Base-by-base conservation (phyloP, 1,284 basidiomycete genomes). In the Mycosarcoma mackinlayi region DNA sequence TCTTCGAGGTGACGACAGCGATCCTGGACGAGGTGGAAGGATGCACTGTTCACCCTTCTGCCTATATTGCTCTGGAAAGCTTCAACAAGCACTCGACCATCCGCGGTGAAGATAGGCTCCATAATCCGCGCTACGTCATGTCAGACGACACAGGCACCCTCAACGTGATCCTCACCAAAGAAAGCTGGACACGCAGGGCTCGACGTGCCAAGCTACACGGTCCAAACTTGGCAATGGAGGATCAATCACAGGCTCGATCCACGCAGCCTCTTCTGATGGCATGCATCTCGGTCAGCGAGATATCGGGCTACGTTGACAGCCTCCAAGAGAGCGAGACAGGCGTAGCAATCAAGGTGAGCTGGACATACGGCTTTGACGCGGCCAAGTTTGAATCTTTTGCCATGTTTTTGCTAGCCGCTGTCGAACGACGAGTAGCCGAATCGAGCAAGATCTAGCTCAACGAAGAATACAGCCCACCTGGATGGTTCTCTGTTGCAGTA, bases 311-410 rank as follows among this genome's bases (percentile, higher is more conserved):
- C n/a, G n/a, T n/a, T n/a, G n/a, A n/a, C n/a, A n/a, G n/a, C n/a
- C n/a, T n/a, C 14, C 6, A 19, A 16, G 35, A 23, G 18, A 14
- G n/a, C 7, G 27, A 37, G 28, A 61, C 49, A 14, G 65, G 65
- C 8, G 35, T 70, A 0, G 9, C 18, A 7, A 39, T 70, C 21
- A 42, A 46, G n/a, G 49, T 64, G 6, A 34, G 18, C 23, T 72
- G 69, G 64, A 60, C 44, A 2, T 67, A 44, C 14, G 69, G 69
- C 27, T 19, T 35, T 21, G 56, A 64, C 13, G 30, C 28, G 23
- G 47, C 56, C 41, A 56, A 46, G 37, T 72, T 63, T 47, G 69
- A 72, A 35, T 63, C 59, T 3, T 70, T 70, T 48, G 67, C 67
- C 42, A 64, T 56, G 52, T 63, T 58, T 21, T n/a, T 69, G 18